Percentiles rank a stretch among this genome's conserved stretches.
Evolutionary conservation across 192 early-diverging fungal genomes (phyloP).

Genomic region (Entrophospora sp.): DNA sequence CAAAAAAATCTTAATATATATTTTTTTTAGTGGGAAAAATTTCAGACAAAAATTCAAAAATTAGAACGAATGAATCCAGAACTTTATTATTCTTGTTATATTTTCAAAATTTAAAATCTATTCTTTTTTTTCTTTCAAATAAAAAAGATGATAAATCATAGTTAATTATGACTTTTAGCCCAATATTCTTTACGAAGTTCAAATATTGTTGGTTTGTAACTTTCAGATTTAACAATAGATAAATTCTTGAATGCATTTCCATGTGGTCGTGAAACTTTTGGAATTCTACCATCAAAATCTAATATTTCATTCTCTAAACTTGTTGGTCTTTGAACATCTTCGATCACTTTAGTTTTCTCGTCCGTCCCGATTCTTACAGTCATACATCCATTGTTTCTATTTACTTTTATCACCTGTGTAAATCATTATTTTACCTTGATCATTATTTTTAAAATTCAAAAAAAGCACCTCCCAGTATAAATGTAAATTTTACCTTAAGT

Average conservation of each 20-base stretch:
- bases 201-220: neutral
- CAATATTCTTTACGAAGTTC: slow-evolving; percentile 8
- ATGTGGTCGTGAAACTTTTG: slow-evolving; percentile 35
- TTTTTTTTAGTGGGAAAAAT: too few species aligned
- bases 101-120: too few species aligned
- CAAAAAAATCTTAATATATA: too few species aligned
- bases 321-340: slow-evolving; percentile 28
- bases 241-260: slow-evolving; percentile 33
- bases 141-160: too few species aligned
- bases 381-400: neutral
- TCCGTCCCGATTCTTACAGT: neutral
- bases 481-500: neutral
- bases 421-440: too few species aligned
- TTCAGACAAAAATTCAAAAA: too few species aligned
- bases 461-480: too few species aligned
- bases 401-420: neutral
- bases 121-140: too few species aligned
- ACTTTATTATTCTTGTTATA: too few species aligned
- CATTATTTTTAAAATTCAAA: too few species aligned
- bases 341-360: neutral
- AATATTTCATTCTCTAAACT: slow-evolving; percentile 35
- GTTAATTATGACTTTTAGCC: neutral
- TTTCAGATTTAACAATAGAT: neutral
- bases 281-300: slow-evolving; percentile 31
- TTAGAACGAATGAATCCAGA: too few species aligned